A percentile compares a stretch with the other conserved stretches of the same genome.
phyloP scores from a whole-genome alignment of 2,329 filamentous ascomycete genomes.

The Penicillium sp. region DNA sequence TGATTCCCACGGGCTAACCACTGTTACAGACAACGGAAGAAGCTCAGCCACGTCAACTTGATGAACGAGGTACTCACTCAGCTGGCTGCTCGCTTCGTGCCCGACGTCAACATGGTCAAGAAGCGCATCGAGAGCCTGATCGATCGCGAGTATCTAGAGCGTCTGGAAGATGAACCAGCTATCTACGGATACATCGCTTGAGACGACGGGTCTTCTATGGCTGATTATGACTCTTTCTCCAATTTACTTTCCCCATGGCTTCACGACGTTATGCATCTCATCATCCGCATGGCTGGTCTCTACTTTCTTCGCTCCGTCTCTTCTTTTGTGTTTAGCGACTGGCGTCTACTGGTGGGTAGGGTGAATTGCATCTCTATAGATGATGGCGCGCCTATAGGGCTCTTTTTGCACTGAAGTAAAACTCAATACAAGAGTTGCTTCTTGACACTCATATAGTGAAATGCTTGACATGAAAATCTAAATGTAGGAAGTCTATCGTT shows the following conservation, averaged over 20 bases:
- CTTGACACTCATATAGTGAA: background rate
- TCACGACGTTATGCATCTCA: background rate
- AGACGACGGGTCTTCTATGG: background rate
- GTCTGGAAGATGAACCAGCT: constrained; percentile 45
- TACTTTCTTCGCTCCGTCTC: constrained; percentile 4
- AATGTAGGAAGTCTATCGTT: background rate
- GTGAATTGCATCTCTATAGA: constrained; percentile 4
- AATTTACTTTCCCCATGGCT: background rate
- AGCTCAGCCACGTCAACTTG: constrained; percentile 49
- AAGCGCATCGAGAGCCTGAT: constrained; percentile 56
- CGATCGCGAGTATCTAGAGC: constrained; percentile 56
- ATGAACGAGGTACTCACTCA: constrained; percentile 55
- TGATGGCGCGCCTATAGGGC: background rate
- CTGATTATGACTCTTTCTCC: background rate
- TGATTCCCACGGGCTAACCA: constrained; percentile 14
- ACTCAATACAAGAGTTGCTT: background rate
- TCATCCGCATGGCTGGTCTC: constrained; percentile 1
- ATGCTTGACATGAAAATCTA: background rate
- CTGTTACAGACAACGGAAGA: constrained; percentile 49
- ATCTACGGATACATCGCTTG: constrained; percentile 50
- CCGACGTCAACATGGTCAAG: constrained; percentile 56
- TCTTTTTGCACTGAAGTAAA: background rate
- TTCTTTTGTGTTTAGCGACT: constrained; percentile 28
- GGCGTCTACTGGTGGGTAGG: constrained; percentile 18
- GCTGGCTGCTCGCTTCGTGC: constrained; percentile 50